These are phyloP conservation scores for Monosporascus sp. DNA, from an alignment of 2,329 filamentous ascomycete genomes.

Conservation along the genomic window DNA sequence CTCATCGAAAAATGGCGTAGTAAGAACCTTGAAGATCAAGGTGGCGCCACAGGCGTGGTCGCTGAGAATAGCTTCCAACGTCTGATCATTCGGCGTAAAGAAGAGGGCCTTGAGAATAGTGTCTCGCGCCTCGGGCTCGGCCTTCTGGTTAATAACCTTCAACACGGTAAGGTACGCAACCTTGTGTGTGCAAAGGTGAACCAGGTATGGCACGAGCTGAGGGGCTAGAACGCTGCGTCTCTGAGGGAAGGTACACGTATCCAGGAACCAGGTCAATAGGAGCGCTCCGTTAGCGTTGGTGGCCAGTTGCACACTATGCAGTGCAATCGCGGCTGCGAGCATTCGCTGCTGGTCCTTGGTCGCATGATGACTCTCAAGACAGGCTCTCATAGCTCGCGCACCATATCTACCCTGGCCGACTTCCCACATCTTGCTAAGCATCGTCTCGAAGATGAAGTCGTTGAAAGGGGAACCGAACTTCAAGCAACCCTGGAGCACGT, in stretches of 20 bases:
- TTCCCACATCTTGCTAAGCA: constrained; percentile 92
- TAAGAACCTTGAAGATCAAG: constrained; percentile 96
- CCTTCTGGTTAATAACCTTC: constrained; percentile 97
- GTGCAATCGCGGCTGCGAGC: constrained; percentile 89
- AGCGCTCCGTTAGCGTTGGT: constrained; percentile 95
- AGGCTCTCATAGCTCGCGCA: constrained; percentile 92
- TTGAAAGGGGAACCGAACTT: constrained; percentile 87
- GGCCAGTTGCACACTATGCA: constrained; percentile 92
- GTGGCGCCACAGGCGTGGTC: constrained; percentile 92
- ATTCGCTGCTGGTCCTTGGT: constrained; percentile 94
- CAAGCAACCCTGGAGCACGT: constrained; percentile 92
- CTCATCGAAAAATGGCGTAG: constrained; percentile 96
- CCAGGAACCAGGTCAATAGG: constrained; percentile 93
- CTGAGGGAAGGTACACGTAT: constrained; percentile 93
- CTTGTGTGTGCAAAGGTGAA: constrained; percentile 96
- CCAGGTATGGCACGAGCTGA: constrained; percentile 83
- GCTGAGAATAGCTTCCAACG: constrained; percentile 81
- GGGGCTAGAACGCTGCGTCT: constrained; percentile 89
- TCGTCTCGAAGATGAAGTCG: constrained; percentile 96
- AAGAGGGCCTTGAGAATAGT: constrained; percentile 86
- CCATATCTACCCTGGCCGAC: constrained; percentile 89
- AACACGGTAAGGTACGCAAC: constrained; percentile 95
- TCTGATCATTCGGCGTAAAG: constrained; percentile 81
- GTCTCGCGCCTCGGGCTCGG: constrained; percentile 87
- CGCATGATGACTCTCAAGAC: constrained; percentile 90